Evolutionary conservation across 805 yeast genomes (phyloP).

Genomic region (Yarrowia sp.): DNA sequence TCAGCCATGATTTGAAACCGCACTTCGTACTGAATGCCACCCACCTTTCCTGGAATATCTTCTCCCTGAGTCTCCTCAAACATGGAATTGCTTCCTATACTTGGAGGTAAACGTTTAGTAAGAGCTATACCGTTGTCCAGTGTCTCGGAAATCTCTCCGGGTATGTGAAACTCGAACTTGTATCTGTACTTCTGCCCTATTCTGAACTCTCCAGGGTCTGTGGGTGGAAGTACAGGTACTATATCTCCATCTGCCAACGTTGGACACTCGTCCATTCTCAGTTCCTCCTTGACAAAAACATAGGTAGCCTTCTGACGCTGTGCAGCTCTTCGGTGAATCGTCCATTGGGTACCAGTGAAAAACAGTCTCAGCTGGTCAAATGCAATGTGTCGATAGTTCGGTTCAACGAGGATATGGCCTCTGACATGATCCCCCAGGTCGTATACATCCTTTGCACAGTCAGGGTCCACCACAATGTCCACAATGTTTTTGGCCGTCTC

Average conservation of each 20-base stretch:
- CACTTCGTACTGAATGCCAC: constrained; percentile 29
- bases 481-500: constrained; percentile 32
- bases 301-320: constrained; percentile 33
- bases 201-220: constrained; percentile 14
- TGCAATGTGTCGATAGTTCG: constrained; percentile 24
- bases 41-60: constrained; percentile 23
- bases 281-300: constrained; percentile 31
- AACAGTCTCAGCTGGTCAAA: constrained; percentile 18
- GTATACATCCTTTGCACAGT: constrained; percentile 23
- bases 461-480: constrained; percentile 28
- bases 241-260: background rate
- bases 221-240: background rate
- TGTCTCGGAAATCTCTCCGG: constrained; percentile 19
- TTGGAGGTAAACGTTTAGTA: constrained; percentile 12
- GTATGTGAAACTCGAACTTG: constrained; percentile 27
- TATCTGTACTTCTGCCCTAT: constrained; percentile 25
- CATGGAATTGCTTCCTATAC: constrained; percentile 33
- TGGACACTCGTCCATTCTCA: constrained; percentile 14
- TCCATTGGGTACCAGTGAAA: constrained; percentile 21
- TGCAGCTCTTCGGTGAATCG: constrained; percentile 25
- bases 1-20: constrained; percentile 32
- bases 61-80: constrained; percentile 27
- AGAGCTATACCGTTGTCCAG: constrained; percentile 25
- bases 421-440: constrained; percentile 26
- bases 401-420: constrained; percentile 18